Conservation (phyloP, 306 rosid species). For the Hippophae gyantsensis region DNA sequence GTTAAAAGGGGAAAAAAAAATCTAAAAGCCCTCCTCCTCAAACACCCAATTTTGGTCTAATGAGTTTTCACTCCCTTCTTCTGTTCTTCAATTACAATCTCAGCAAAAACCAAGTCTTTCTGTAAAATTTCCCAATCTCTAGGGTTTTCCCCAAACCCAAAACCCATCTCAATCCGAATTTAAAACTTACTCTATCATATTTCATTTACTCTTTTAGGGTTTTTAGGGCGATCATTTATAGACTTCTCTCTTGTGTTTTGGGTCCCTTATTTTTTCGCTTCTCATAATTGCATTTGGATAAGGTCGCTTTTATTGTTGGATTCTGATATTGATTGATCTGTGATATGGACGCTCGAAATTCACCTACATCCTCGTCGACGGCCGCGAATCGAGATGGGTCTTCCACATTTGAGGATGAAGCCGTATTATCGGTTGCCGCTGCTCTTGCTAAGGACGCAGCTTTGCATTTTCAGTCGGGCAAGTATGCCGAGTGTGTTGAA, state of each 20-base stretch:
- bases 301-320: slow-evolving; percentile 6
- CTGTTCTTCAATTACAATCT: no score
- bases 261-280: slow-evolving; percentile 1
- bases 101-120: no score
- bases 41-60: no score
- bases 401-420: slow-evolving; percentile 54
- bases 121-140: background rate
- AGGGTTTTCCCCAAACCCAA: background rate
- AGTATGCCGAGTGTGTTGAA: slow-evolving; percentile 62
- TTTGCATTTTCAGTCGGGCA: slow-evolving; percentile 72
- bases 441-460: slow-evolving; percentile 77
- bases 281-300: slow-evolving; percentile 15
- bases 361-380: slow-evolving; percentile 30
- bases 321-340: slow-evolving; percentile 55
- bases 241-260: background rate
- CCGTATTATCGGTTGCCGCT: slow-evolving; percentile 37
- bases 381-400: slow-evolving; percentile 53
- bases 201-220: background rate
- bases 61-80: no score
- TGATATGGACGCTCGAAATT: slow-evolving; percentile 70
- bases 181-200: no score
- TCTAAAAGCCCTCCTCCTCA: no score
- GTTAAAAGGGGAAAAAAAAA: no score
- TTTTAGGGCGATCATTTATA: background rate
- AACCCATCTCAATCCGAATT: slow-evolving; percentile 1